Base-by-base conservation (phyloP, 2,329 filamentous ascomycete genomes). In the Orbilia javanica region DNA sequence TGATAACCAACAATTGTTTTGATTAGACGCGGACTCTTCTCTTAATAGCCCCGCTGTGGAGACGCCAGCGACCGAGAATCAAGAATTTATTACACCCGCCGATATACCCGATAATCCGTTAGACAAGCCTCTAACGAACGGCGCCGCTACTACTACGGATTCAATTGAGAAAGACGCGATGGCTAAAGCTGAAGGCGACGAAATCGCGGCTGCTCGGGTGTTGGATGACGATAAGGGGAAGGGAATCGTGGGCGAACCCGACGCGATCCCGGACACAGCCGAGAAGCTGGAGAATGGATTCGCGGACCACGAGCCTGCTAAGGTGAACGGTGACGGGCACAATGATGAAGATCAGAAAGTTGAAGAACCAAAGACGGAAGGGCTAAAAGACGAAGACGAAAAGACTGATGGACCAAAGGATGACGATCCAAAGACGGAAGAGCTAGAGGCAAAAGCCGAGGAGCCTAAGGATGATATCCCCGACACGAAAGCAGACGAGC, bases 141-240 rank as follows among this genome's bases (percentile, higher is more conserved):
- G 73, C 57, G 66, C 72, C 22, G 55, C 72, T 65, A 62, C 66
- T 39, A 62, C 66, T 39, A 36, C 60, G 48, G 72, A 70, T 25
- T 44, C 57, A 48, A 31, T 60, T 42, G 50, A 68, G n/a, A 48
- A 57, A 31, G 65, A 71, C 42, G 27, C 57, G 52, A 77, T 71
- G 66, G 73, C 73, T 15, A 77, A 71, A 55, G 66, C 73, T 67
- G 73, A 77, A 36, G 73, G 73, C n/a, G 73, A 77, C 27, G 73
- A 77, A 46, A 44, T 39, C 13, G 73, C 60, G 13, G 66, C 66
- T n/a, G 73, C 66, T 50, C 70, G 73, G 73, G 66, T 66, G 10
- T 52, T 77, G 15, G 73, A 67, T 50, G 73, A 70, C 20, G 73
- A 77, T 44, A 77, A 71, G 34, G 20, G 46, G 20, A 77, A 77